phyloP scores from a whole-genome alignment of 768 basidiomycete species.

The Pulveroboletus frians region DNA sequence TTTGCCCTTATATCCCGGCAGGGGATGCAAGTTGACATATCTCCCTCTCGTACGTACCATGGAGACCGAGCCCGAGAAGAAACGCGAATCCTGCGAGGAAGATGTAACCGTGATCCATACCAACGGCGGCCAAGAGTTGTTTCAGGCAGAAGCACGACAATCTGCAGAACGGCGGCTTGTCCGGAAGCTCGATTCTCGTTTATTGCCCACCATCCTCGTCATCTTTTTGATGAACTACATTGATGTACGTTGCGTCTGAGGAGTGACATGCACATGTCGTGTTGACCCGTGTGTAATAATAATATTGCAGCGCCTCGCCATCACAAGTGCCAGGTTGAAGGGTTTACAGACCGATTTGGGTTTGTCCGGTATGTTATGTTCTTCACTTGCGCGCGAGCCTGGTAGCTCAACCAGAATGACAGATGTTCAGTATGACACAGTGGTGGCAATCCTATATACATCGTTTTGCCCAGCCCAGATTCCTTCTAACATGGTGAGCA shows the following conservation, averaged over 20 bases:
- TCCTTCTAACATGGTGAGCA: constrained; percentile 13
- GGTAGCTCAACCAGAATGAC: neutral
- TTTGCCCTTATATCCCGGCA: neutral
- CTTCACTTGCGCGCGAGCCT: neutral
- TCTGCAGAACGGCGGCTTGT: constrained; percentile 35
- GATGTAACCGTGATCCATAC: neutral
- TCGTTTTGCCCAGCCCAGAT: constrained; percentile 62
- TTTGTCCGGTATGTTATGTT: constrained; percentile 38
- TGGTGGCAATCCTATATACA: constrained; percentile 52
- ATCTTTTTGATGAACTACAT: constrained; percentile 68
- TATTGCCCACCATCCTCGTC: constrained; percentile 53
- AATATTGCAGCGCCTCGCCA: constrained; percentile 38
- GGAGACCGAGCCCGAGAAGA: constrained; percentile 14
- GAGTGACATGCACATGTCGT: neutral
- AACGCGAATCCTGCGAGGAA: constrained; percentile 6
- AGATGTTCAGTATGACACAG: constrained; percentile 53
- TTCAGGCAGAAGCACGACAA: constrained; percentile 5
- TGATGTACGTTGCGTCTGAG: constrained; percentile 40
- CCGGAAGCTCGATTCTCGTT: constrained; percentile 49
- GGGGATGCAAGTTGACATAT: neutral
- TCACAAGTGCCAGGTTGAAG: constrained; percentile 47
- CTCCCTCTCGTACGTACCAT: constrained; percentile 3
- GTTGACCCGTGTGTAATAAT: neutral
- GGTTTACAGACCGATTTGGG: constrained; percentile 47
- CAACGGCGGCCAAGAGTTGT: neutral